phyloP scores from a whole-genome alignment of 495 filamentous ascomycete species.

The Xylaria grammica region DNA sequence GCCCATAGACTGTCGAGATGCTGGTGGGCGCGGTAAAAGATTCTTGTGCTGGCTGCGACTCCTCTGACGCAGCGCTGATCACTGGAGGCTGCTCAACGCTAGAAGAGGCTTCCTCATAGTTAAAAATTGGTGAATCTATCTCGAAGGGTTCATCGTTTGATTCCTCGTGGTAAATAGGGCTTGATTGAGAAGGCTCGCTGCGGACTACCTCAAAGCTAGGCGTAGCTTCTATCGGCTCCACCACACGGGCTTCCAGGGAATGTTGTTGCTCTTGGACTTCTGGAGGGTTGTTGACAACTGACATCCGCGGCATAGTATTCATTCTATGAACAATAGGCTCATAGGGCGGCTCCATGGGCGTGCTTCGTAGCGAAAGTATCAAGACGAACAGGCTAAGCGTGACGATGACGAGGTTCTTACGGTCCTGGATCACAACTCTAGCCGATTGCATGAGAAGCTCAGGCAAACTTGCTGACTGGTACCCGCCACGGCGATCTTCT shows the following conservation, averaged over 20 bases:
- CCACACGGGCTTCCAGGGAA: background rate
- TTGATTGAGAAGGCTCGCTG: background rate
- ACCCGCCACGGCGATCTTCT: conserved; percentile 20
- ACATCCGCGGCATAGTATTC: conserved; percentile 25
- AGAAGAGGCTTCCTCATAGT: background rate
- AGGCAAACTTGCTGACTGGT: conserved; percentile 52
- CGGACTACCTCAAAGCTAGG: background rate
- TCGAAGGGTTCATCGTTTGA: background rate
- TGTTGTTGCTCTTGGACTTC: conserved; percentile 15
- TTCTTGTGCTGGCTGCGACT: conserved; percentile 16
- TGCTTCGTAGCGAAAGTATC: conserved; percentile 52
- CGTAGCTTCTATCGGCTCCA: conserved; percentile 6
- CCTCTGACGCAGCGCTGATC: background rate
- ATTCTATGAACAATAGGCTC: conserved; percentile 34
- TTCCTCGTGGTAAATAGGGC: conserved; percentile 8
- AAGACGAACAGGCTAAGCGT: conserved; percentile 65
- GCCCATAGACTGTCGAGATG: conserved; percentile 31
- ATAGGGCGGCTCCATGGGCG: conserved; percentile 25
- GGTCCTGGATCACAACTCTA: conserved; percentile 68
- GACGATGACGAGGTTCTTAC: conserved; percentile 71
- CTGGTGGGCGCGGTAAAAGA: background rate
- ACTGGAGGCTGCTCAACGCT: conserved; percentile 1
- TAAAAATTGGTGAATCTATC: background rate
- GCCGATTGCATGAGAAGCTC: conserved; percentile 72
- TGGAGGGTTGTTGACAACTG: conserved; percentile 12